Conservation (phyloP, 176 grass and related monocot genomes). For the Cocos nucifera region DNA sequence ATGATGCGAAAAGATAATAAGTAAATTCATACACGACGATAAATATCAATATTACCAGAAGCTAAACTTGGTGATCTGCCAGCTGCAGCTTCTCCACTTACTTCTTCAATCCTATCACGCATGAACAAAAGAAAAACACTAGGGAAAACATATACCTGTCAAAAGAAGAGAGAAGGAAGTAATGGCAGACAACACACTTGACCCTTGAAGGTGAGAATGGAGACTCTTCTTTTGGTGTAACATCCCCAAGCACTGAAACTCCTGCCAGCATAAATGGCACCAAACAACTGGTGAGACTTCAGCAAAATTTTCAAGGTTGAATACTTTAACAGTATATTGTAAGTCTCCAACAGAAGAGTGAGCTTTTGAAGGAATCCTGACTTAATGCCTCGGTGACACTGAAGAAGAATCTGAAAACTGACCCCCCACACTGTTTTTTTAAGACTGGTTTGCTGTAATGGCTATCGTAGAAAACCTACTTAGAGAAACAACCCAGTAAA, state of each 20-base stretch:
- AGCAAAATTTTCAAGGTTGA: too few species aligned
- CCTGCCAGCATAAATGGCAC: constrained; percentile 25
- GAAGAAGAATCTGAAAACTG: too few species aligned
- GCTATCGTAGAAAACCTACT: too few species aligned
- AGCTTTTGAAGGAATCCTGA: too few species aligned
- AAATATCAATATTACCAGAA: constrained; percentile 37
- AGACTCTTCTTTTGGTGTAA: constrained; percentile 65
- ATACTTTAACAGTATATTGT: too few species aligned
- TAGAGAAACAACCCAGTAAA: too few species aligned
- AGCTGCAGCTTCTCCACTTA: constrained; percentile 47
- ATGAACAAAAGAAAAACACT: constrained; percentile 11
- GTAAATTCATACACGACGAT: constrained; percentile 1
- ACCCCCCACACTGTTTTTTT: too few species aligned
- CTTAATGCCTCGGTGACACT: too few species aligned
- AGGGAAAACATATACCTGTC: constrained; percentile 4
- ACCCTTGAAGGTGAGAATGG: constrained; percentile 92
- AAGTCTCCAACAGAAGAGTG: too few species aligned
- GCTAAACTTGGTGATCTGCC: constrained; percentile 53
- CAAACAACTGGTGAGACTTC: too few species aligned
- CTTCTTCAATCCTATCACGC: constrained; percentile 69
- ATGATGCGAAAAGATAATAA: too few species aligned
- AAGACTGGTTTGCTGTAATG: too few species aligned
- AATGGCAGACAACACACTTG: constrained; percentile 45
- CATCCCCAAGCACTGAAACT: constrained; percentile 54
- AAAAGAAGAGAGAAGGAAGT: constrained; percentile 16